Base-by-base conservation (phyloP, 371 early-diverging fungal species). In the Paraphysoderma sedebokerense region DNA sequence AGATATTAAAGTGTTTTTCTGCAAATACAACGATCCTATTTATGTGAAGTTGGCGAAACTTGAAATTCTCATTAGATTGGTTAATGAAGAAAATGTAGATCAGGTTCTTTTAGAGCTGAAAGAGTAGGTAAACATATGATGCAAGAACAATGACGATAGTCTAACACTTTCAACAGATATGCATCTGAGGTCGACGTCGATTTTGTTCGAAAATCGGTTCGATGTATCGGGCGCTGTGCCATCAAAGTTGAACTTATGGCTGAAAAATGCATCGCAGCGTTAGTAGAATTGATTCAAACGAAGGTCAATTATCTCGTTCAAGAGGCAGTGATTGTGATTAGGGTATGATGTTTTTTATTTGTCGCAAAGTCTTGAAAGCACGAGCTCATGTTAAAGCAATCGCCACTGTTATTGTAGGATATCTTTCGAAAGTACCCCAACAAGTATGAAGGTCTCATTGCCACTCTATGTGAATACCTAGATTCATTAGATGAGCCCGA, bases 401-500 rank as follows among this genome's bases (percentile, higher is more conserved):
- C 27, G 52, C 22, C 29, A n/a, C 19, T 17, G n/a, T n/a, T 46
- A n/a, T 5, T n/a, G 39, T 52, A 78, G 81, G 91, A 92, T 55
- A 86, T 95, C 31, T 91, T 92, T 67, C 75, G 92, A 48, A 87
- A 86, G 62, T 95, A 95, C 59, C 96, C 96, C 24, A 85, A 84
- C 61, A 72, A 79, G 52, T 93, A 89, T 65, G 92, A 91, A 65
- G 67, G 77, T 32, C 77, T 88, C 46, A 85, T 95, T 48, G 72
- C 76, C 11, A 59, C 54, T 8, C 54, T 73, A 1, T 71, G 72
- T 50, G 67, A 73, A 39, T 61, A 68, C 44, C 44, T 71, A 17
- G 72, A 65, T 38, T 49, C 51, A 32, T 53, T 73, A 1, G 72
- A 73, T 48, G 68, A 68, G 52, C 61, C 70, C 15, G 72, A 73